Evolutionary conservation across 2,329 filamentous ascomycete species (phyloP).

Genomic region (Aplosporella prunicola): DNA sequence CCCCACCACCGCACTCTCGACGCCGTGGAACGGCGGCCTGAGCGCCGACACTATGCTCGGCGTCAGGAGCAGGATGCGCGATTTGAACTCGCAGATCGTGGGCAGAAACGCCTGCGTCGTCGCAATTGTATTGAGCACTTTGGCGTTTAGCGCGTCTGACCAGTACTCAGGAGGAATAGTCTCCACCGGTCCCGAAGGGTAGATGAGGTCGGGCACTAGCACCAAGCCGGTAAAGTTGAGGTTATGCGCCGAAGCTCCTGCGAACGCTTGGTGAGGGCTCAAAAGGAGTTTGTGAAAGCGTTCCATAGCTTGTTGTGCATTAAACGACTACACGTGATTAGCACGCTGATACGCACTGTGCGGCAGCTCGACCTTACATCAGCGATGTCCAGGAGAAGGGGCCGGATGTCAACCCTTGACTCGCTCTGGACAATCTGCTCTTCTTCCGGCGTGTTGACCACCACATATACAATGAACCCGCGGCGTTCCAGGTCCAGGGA

Average conservation of each 20-base stretch:
- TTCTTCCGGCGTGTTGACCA: slow-evolving; percentile 77
- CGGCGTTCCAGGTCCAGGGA: slow-evolving; percentile 79
- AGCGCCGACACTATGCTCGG: slow-evolving; percentile 73
- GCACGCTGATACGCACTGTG: slow-evolving; percentile 8
- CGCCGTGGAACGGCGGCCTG: slow-evolving; percentile 69
- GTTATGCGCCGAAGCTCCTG: slow-evolving; percentile 65
- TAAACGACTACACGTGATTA: slow-evolving; percentile 48
- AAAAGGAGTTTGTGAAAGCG: slow-evolving; percentile 64
- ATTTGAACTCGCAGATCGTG: slow-evolving; percentile 42
- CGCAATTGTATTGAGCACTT: slow-evolving; percentile 80
- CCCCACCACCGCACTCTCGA: slow-evolving; percentile 77
- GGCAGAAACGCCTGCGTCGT: slow-evolving; percentile 77
- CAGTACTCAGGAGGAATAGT: slow-evolving; percentile 76
- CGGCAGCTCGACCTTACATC: slow-evolving; percentile 49
- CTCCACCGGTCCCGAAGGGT: slow-evolving; percentile 74
- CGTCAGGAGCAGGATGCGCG: slow-evolving; percentile 67
- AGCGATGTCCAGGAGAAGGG: slow-evolving; percentile 73
- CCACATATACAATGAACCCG: slow-evolving; percentile 88
- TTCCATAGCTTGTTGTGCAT: slow-evolving; percentile 58
- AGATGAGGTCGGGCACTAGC: slow-evolving; percentile 68
- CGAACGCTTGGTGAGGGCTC: slow-evolving; percentile 64
- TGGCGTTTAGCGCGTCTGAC: slow-evolving; percentile 84
- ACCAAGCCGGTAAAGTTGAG: slow-evolving; percentile 71
- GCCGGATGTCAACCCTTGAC: slow-evolving; percentile 69
- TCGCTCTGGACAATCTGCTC: slow-evolving; percentile 69